Base-by-base conservation (phyloP, 805 yeast genomes). In the Saccharomyces kudriavzevii region DNA sequence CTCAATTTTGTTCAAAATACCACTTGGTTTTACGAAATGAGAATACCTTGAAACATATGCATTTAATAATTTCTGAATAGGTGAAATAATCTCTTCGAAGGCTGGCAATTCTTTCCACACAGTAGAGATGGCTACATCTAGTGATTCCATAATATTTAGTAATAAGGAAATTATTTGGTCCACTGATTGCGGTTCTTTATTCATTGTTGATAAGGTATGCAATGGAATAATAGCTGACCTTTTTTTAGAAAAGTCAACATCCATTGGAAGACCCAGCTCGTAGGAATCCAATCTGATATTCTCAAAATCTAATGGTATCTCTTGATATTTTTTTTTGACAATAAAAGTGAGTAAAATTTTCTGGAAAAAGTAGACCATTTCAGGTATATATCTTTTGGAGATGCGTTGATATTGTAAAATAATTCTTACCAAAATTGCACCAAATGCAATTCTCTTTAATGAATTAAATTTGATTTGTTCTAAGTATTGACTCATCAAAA, bases 301-400 rank as follows among this genome's bases (percentile, higher is more conserved):
- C 27, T 45, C 27, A 5, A 52, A 29, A 9, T 56, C 54, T 20
- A 46, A 10, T 13, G 48, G 43, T 26, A 50, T 45, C 17, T 46
- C 48, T 9, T 50, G 52, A 29, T 53, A 48, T 4, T 53, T 27
- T 56, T 57, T 45, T 6, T 64, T 58, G 27, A 56, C 45, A 52
- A 78, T 60, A 35, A 82, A 70, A 5, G 74, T 58, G 13, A 76
- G 58, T 13, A 84, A 62, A 0, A 82, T 71, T 58, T 78, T 78
- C 59, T 82, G 83, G 47, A 83, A 67, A 58, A 84, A 85, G 49
- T 70, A 77, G 5, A 77, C 69, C 10, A 86, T 78, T 69, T 94
- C 99, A 0, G 99, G 99, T 48, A 85, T 73, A 60, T 75, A 83
- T 62, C 99, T 77, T 68, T 89, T 86, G 29, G 97, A 81, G 27